Evolutionary conservation across 2,329 filamentous ascomycete genomes (phyloP).

Genomic region (Pseudocercospora cruenta): DNA sequence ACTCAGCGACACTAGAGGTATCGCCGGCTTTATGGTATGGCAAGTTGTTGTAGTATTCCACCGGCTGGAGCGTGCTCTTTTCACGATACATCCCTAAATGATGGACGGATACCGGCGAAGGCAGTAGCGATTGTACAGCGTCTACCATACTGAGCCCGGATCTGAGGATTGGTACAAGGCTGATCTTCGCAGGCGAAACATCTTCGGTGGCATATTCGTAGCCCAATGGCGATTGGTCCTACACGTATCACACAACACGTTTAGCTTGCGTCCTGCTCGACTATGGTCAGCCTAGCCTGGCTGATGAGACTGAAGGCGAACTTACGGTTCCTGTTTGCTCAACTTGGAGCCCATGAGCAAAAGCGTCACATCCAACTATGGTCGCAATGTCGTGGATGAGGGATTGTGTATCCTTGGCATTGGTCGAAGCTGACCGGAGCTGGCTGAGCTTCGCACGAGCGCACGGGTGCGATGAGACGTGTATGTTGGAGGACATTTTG

Average conservation of each 20-base stretch:
- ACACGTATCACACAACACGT: conserved; percentile 8
- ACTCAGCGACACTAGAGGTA: conserved; percentile 52
- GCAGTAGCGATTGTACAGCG: conserved; percentile 81
- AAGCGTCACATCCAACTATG: conserved; percentile 80
- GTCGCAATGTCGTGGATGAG: conserved; percentile 85
- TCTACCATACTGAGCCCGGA: conserved; percentile 92
- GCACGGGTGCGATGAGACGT: conserved; percentile 84
- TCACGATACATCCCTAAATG: conserved; percentile 95
- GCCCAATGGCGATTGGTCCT: conserved; percentile 80
- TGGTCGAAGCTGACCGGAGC: conserved; percentile 73
- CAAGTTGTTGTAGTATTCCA: conserved; percentile 98
- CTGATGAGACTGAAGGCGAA: conserved; percentile 28
- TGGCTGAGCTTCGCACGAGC: conserved; percentile 86
- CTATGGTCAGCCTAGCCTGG: conserved; percentile 30
- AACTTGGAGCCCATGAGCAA: conserved; percentile 65
- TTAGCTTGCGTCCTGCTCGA: conserved; percentile 23
- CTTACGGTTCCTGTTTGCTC: conserved; percentile 67
- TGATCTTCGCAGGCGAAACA: conserved; percentile 69
- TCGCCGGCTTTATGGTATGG: conserved; percentile 66
- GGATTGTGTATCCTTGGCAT: conserved; percentile 74
- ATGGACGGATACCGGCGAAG: conserved; percentile 78
- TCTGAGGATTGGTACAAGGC: conserved; percentile 87
- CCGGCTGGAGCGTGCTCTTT: conserved; percentile 80
- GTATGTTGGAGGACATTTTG: conserved; percentile 54
- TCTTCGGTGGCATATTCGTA: conserved; percentile 71